phyloP scores from a whole-genome alignment of 2,329 filamentous ascomycete species.

The Cladosporium colombiae region DNA sequence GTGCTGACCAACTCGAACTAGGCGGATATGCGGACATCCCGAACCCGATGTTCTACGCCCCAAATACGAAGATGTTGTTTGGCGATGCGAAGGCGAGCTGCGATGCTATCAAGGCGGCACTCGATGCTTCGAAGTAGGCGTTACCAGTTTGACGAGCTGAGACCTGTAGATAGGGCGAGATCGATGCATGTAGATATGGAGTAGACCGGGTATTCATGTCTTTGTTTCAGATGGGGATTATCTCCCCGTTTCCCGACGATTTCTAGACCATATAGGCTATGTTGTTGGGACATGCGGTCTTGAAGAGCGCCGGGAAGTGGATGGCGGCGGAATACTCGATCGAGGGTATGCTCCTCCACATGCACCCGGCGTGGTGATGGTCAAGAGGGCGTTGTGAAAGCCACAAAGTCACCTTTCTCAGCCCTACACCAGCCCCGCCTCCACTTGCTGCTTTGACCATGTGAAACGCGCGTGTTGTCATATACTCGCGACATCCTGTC shows the following conservation, averaged over 20 bases:
- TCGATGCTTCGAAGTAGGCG: conserved; percentile 24
- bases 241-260: background rate
- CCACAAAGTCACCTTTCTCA: background rate
- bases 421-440: conserved; percentile 3
- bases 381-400: background rate
- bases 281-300: background rate
- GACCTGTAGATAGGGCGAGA: conserved; percentile 2
- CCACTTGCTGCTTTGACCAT: background rate
- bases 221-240: background rate
- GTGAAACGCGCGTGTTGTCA: conserved; percentile 15
- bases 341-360: conserved; percentile 10
- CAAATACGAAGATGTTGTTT: conserved; percentile 86
- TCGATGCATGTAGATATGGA: conserved; percentile 12
- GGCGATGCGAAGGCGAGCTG: conserved; percentile 72
- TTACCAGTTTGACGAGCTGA: background rate
- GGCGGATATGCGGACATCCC: conserved; percentile 68
- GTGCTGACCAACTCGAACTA: conserved; percentile 35
- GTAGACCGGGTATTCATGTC: conserved; percentile 1
- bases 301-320: conserved; percentile 11
- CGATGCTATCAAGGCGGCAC: conserved; percentile 37
- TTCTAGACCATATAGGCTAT: background rate
- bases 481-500: background rate
- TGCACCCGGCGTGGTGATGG: conserved; percentile 13
- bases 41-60: conserved; percentile 93
- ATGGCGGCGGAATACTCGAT: conserved; percentile 13